A percentile compares a stretch with the other conserved stretches of the same genome.
Evolutionary conservation across 2,329 filamentous ascomycete species (phyloP).

Genomic region (Alternaria ventricosa): DNA sequence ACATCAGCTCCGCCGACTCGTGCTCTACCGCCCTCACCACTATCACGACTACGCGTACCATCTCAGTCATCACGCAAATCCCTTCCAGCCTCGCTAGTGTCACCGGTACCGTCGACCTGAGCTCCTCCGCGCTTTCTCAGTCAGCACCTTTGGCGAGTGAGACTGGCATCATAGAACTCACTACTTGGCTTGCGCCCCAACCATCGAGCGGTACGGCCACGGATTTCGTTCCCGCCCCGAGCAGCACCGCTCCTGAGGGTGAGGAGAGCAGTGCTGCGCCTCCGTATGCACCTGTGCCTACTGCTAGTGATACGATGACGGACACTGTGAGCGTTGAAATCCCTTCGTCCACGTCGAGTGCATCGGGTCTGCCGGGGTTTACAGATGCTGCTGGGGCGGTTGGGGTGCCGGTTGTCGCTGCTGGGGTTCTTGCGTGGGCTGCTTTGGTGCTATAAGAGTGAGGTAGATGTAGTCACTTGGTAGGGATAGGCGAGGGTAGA

Average conservation of each 20-base stretch:
- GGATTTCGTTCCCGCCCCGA: neutral
- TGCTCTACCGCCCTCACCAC: neutral
- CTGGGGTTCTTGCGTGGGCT: conserved; percentile 25
- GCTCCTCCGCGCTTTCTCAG: neutral
- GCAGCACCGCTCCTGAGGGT: neutral
- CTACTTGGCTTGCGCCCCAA: neutral
- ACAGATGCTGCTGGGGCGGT: conserved; percentile 26
- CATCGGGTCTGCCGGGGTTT: conserved; percentile 18
- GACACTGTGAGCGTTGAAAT: conserved; percentile 9
- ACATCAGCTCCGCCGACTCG: neutral
- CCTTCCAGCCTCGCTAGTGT: neutral
- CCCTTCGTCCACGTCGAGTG: neutral
- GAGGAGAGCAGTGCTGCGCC: neutral
- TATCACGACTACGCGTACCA: neutral
- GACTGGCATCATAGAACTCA: neutral
- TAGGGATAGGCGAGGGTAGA: neutral
- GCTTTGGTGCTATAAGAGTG: conserved; percentile 25
- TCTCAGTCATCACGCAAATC: neutral
- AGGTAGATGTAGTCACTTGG: too few species aligned
- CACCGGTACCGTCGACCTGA: neutral
- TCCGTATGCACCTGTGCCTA: conserved; percentile 19
- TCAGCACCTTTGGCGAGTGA: neutral
- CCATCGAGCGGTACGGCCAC: neutral
- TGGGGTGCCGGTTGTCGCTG: conserved; percentile 21
- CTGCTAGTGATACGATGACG: conserved; percentile 1